Conservation (phyloP, 2,329 filamentous ascomycete species). For the Fusarium domesticum region DNA sequence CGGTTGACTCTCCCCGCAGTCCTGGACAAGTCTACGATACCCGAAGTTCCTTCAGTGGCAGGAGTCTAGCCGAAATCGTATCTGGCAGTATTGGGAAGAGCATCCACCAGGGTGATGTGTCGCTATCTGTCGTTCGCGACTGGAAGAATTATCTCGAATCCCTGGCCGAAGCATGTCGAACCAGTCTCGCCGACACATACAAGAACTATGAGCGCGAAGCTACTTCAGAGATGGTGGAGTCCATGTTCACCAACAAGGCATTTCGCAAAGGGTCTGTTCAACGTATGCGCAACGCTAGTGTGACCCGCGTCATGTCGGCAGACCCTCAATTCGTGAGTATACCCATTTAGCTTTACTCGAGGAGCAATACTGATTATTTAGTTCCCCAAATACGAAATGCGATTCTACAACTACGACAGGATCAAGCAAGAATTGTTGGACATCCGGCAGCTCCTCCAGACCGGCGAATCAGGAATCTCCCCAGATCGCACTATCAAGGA, state of each 20-base stretch:
- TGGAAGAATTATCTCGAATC: constrained; percentile 44
- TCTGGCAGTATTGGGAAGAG: constrained; percentile 25
- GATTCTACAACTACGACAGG: constrained; percentile 47
- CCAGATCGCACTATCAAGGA: constrained; percentile 41
- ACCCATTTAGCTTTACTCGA: too few relatives aligned
- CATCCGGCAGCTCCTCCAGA: constrained; percentile 40
- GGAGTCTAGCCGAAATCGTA: constrained; percentile 34
- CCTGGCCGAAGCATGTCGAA: constrained; percentile 41
- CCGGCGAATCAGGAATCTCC: constrained; percentile 41
- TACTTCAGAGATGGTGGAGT: constrained; percentile 42
- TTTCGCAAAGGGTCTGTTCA: constrained; percentile 43
- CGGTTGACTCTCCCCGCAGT: constrained; percentile 33
- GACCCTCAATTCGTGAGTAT: constrained; percentile 42
- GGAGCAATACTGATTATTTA: constrained; percentile 19
- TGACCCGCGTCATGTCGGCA: constrained; percentile 42
- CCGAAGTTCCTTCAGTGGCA: constrained; percentile 38
- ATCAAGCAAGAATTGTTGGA: constrained; percentile 42
- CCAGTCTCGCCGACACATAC: constrained; percentile 45
- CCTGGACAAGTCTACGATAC: constrained; percentile 33
- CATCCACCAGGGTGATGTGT: constrained; percentile 31
- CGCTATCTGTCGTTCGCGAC: constrained; percentile 41
- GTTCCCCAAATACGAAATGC: constrained; percentile 46
- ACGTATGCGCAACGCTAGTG: constrained; percentile 46
- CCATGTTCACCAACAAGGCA: constrained; percentile 41
- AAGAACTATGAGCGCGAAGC: constrained; percentile 44